These are phyloP conservation scores for Allium fistulosum DNA, from an alignment of 106 monocot genomes.

Conservation along the genomic window DNA sequence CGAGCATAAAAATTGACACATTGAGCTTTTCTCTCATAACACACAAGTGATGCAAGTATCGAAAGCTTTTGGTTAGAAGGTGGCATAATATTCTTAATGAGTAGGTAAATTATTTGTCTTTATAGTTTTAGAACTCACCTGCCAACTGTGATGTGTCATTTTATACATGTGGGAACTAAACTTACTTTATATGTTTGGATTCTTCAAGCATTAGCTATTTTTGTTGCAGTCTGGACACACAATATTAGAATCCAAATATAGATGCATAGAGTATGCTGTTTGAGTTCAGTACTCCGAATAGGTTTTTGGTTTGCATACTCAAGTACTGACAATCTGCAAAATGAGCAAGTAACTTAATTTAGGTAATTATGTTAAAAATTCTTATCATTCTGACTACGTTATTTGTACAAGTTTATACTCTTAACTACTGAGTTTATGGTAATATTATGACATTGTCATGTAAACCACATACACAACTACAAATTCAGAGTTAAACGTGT, in stretches of 20 bases:
- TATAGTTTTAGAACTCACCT: not conserved
- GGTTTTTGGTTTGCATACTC: conserved; percentile 82
- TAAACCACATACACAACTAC: too few species aligned
- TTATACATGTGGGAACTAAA: not conserved
- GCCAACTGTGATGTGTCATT: not conserved
- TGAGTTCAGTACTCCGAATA: conserved; percentile 65
- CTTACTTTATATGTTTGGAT: too few species aligned
- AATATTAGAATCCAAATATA: conserved; percentile 31
- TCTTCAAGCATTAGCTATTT: too few species aligned
- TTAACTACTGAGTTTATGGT: too few species aligned
- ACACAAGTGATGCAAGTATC: conserved; percentile 1
- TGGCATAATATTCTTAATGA: not conserved
- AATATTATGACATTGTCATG: too few species aligned
- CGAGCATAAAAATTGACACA: too few species aligned
- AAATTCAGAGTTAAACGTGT: too few species aligned
- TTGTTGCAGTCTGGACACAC: too few species aligned
- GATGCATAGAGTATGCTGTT: conserved; percentile 83
- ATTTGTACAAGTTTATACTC: too few species aligned
- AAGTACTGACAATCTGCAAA: conserved; percentile 74
- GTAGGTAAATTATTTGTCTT: not conserved
- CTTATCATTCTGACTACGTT: too few species aligned
- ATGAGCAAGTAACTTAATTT: not conserved
- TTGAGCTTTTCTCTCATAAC: not conserved
- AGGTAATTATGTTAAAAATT: too few species aligned
- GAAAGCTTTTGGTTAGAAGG: conserved; percentile 1